Base-by-base conservation (phyloP, 257 asterid genomes). In the Nicotiana noctiflora region DNA sequence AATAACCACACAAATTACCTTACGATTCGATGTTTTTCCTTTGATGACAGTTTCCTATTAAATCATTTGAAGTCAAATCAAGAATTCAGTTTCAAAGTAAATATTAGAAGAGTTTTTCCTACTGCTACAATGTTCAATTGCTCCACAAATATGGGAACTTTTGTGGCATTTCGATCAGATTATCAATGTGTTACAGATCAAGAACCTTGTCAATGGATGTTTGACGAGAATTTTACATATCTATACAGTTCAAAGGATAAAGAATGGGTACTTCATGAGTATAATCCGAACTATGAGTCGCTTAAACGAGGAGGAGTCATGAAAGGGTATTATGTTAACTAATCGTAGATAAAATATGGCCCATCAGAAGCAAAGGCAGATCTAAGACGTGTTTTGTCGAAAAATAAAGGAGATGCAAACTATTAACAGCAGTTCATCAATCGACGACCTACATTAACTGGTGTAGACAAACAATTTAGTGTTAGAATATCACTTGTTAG, bases 61-160 rank as follows among this genome's bases (percentile, higher is more conserved):
- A 29, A 17, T 8, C 97, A 90, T 86, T 79, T 92, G 37, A 63
- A 72, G 2, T 80, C 97, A 1, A 80, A 87, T 84, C 83, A 82
- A 0, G 83, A 82, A 4, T 89, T 80, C 85, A 51, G 55, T 79
- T 86, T 92, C 85, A 79, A 9, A 1, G 87, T 90, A 72, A 76
- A 0, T 2, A 83, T 55, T 29, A 75, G 88, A 1, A 5, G 8
- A 1, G 1, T 89, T 13, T 92, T 79, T 84, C 89, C 94, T 66
- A 9, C 55, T 49, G 55, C 55, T 49, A 49, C 55, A 9, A 89
- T 90, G 95, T 92, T 87, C 88, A 92, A 92, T 82, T 92, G 97
- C 88, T 90, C 96, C 57, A 92, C 97, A 80, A 92, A 92, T 31
- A 89, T 92, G 90, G 94, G 97, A 65, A 91, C 91, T 0, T 90